Evolutionary conservation across 148 eudicot genomes (phyloP).

Genomic region (Silene latifolia): DNA sequence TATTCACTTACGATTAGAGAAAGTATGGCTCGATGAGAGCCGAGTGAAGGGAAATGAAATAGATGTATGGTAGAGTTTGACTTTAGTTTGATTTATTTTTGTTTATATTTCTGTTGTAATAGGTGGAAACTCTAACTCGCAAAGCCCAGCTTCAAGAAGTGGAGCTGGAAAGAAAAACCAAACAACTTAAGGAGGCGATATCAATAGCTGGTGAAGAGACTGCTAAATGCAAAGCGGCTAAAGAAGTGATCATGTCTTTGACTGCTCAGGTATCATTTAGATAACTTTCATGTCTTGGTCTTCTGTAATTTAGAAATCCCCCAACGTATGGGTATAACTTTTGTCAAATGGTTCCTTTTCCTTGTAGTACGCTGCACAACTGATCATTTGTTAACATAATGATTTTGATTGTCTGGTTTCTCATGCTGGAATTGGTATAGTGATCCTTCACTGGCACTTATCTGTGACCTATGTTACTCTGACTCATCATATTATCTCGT

Average conservation of each 20-base stretch:
- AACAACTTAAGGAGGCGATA: conserved; percentile 85
- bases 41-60: background rate
- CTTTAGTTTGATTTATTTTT: background rate
- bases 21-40: background rate
- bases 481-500: background rate
- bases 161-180: conserved; percentile 71
- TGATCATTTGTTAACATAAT: conserved; percentile 10
- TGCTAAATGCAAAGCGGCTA: conserved; percentile 94
- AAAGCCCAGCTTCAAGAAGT: conserved; percentile 68
- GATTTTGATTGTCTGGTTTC: background rate
- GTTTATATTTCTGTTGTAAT: conserved; percentile 3
- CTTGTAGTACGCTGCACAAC: background rate
- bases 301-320: background rate
- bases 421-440: background rate
- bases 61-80: background rate
- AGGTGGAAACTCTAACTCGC: conserved; percentile 79
- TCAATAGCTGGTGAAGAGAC: conserved; percentile 86
- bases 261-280: conserved; percentile 69
- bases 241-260: conserved; percentile 92
- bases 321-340: background rate
- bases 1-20: too few species aligned
- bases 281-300: background rate
- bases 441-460: background rate
- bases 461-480: background rate
- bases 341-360: background rate